Conservation (phyloP, 2,329 filamentous ascomycete genomes). For the Ceratocystis huliohia region DNA sequence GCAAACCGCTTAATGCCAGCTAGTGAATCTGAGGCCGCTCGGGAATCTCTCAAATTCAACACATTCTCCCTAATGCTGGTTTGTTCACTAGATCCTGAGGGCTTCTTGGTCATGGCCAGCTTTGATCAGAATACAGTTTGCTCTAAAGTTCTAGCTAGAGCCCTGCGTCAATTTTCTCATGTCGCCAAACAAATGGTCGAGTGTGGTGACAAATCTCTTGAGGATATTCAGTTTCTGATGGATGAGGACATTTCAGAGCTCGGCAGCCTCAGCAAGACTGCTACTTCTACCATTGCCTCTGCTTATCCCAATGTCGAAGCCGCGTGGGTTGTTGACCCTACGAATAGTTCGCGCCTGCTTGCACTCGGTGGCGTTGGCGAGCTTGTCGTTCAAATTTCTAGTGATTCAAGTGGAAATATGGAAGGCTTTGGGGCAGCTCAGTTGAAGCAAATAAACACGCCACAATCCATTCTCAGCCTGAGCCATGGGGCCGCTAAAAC, state of each 20-base stretch:
- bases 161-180: constrained; percentile 39
- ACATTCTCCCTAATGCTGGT: constrained; percentile 53
- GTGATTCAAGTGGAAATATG: not conserved
- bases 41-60: constrained; percentile 47
- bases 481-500: constrained; percentile 20
- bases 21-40: constrained; percentile 43
- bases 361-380: constrained; percentile 35
- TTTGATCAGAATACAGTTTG: constrained; percentile 50
- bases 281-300: constrained; percentile 23
- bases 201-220: constrained; percentile 27
- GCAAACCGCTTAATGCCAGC: constrained; percentile 43
- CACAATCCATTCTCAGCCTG: constrained; percentile 26
- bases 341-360: constrained; percentile 28
- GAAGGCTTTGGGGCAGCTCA: constrained; percentile 21
- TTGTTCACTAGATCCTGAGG: constrained; percentile 44
- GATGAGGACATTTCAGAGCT: constrained; percentile 29
- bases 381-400: constrained; percentile 31
- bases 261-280: constrained; percentile 24
- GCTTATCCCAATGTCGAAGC: constrained; percentile 26
- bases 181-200: constrained; percentile 40
- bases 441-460: constrained; percentile 25
- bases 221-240: constrained; percentile 29
- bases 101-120: constrained; percentile 48
- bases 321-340: constrained; percentile 33
- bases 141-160: constrained; percentile 39